phyloP scores from a whole-genome alignment of 176 grass and related monocot genomes.

The Dactylis glomerata region DNA sequence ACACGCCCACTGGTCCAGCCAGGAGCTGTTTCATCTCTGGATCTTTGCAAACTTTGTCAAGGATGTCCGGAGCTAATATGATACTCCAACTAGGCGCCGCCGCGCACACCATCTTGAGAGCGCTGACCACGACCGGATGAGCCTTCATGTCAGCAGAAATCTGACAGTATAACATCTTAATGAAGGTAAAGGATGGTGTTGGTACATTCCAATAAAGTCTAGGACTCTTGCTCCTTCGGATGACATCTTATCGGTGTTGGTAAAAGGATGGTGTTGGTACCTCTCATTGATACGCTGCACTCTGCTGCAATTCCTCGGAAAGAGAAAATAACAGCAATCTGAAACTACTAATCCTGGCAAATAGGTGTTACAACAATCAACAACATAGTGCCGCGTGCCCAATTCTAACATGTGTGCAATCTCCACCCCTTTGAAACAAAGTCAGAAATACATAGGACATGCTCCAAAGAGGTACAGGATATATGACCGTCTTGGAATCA shows the following conservation, averaged over 20 bases:
- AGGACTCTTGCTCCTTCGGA: too few species aligned
- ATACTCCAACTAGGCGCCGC: slow-evolving; percentile 64
- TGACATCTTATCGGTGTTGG: too few species aligned
- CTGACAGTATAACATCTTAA: slow-evolving; percentile 23
- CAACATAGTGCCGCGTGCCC: background rate
- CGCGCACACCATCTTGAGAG: slow-evolving; percentile 39
- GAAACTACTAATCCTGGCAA: background rate
- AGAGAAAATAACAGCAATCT: too few species aligned
- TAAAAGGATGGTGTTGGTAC: background rate
- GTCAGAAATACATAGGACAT: background rate
- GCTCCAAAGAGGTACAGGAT: background rate
- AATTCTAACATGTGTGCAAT: background rate
- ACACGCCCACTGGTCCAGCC: slow-evolving; percentile 41
- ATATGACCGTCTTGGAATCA: background rate
- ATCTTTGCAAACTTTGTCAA: slow-evolving; percentile 60
- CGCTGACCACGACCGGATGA: slow-evolving; percentile 46
- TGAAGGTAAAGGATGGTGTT: too few species aligned
- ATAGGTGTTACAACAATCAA: background rate
- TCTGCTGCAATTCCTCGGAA: slow-evolving; percentile 50
- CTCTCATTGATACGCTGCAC: slow-evolving; percentile 66
- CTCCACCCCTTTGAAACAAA: background rate
- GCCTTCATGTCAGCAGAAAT: slow-evolving; percentile 69
- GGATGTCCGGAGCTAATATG: slow-evolving; percentile 49
- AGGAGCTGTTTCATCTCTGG: slow-evolving; percentile 50
- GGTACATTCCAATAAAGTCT: too few species aligned